Conservation (phyloP, 768 basidiomycete species). For the Leccinum broughii region DNA sequence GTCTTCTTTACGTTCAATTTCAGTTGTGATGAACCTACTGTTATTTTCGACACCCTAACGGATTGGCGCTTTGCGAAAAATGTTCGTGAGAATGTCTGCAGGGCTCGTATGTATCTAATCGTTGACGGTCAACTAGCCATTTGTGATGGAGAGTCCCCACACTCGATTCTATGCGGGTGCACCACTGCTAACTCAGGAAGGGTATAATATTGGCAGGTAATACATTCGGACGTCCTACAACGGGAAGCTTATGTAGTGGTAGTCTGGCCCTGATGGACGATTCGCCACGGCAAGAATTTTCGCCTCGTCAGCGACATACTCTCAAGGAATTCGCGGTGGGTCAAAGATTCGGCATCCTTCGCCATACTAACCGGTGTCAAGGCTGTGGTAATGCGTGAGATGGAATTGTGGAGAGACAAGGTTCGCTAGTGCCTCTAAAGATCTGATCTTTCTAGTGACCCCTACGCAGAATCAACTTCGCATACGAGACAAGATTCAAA, state of each 20-base stretch:
- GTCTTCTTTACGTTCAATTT: slow-evolving; percentile 1
- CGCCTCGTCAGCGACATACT: slow-evolving; percentile 85
- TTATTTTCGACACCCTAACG: slow-evolving; percentile 71
- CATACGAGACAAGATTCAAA: slow-evolving; percentile 89
- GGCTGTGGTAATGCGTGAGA: slow-evolving; percentile 90
- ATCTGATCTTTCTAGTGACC: neutral
- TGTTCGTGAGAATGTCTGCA: slow-evolving; percentile 43
- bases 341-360: neutral
- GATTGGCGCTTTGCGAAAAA: slow-evolving; percentile 92
- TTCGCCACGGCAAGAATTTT: slow-evolving; percentile 78
- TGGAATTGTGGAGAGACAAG: slow-evolving; percentile 96
- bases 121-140: slow-evolving; percentile 48
- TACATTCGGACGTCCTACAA: slow-evolving; percentile 21
- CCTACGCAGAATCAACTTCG: slow-evolving; percentile 74
- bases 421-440: slow-evolving; percentile 34
- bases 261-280: slow-evolving; percentile 87
- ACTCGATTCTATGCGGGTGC: slow-evolving; percentile 92
- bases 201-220: slow-evolving; percentile 85
- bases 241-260: slow-evolving; percentile 7
- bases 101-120: neutral
- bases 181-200: slow-evolving; percentile 85
- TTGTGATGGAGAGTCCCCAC: slow-evolving; percentile 63
- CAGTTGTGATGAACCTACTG: slow-evolving; percentile 84
- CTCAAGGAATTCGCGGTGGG: slow-evolving; percentile 87
- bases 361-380: slow-evolving; percentile 18